phyloP scores from a whole-genome alignment of 306 rosid species.

The Psophocarpus tetragonolobus region DNA sequence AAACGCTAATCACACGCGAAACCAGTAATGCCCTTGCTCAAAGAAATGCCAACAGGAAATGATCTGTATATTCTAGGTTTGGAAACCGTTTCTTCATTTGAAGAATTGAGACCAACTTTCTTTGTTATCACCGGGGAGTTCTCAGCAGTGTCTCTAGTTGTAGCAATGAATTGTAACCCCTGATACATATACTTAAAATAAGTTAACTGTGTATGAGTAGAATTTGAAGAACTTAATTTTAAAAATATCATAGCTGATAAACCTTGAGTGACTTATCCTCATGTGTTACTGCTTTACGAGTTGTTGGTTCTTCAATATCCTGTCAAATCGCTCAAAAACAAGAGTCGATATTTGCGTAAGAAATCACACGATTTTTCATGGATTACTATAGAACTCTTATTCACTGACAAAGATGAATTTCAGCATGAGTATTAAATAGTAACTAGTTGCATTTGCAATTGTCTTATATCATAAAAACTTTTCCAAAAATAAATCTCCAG shows the following conservation, averaged over 20 bases:
- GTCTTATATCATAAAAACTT: not conserved
- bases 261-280: slow-evolving; percentile 37
- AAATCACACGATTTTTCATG: not conserved
- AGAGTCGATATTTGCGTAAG: not conserved
- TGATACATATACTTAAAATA: slow-evolving; percentile 19
- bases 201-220: not conserved
- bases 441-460: too few relatives aligned
- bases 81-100: slow-evolving; percentile 23
- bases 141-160: slow-evolving; percentile 28
- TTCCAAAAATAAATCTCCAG: not conserved
- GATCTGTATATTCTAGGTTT: slow-evolving; percentile 44
- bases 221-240: not conserved
- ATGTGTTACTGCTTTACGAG: not conserved
- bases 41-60: slow-evolving; percentile 35
- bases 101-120: slow-evolving; percentile 33
- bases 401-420: slow-evolving; percentile 7
- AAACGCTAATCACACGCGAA: slow-evolving; percentile 29
- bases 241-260: not conserved
- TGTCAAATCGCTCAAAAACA: slow-evolving; percentile 20
- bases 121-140: slow-evolving; percentile 22
- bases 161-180: slow-evolving; percentile 50
- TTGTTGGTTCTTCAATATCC: slow-evolving; percentile 20
- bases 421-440: not conserved
- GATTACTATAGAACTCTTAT: not conserved
- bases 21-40: slow-evolving; percentile 31